Percentiles rank a stretch among this genome's conserved stretches.
Evolutionary conservation across 2,329 filamentous ascomycete species (phyloP).

Genomic region (Exophiala oligosperma): DNA sequence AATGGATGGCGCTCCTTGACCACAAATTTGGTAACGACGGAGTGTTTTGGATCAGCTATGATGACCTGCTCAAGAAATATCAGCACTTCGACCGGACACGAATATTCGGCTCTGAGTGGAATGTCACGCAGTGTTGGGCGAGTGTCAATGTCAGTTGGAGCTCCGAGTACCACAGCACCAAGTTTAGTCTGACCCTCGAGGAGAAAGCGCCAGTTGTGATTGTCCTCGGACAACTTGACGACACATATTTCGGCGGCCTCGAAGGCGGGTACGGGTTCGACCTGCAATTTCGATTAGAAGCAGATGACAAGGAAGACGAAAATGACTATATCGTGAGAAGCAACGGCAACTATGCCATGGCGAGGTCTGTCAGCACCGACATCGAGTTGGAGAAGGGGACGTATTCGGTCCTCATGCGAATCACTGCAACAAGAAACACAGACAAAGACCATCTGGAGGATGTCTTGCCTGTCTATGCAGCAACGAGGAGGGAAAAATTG

Average conservation of each 20-base stretch:
- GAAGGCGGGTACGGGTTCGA: constrained; percentile 58
- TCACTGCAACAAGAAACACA: constrained; percentile 63
- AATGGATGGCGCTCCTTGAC: constrained; percentile 71
- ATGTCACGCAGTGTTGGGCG: constrained; percentile 62
- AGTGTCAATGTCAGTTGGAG: constrained; percentile 61
- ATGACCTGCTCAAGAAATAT: constrained; percentile 59
- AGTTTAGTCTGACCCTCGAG: constrained; percentile 56
- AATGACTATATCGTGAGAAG: constrained; percentile 60
- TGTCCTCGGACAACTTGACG: constrained; percentile 60
- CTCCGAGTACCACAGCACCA: constrained; percentile 59
- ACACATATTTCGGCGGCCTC: constrained; percentile 60
- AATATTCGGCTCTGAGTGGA: constrained; percentile 62
- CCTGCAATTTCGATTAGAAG: constrained; percentile 60
- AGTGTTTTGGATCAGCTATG: constrained; percentile 62
- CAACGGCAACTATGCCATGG: constrained; percentile 61
- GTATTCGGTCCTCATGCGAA: constrained; percentile 74
- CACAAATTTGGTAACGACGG: constrained; percentile 78
- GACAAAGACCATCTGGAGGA: constrained; percentile 51
- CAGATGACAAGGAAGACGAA: constrained; percentile 53
- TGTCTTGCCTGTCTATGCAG: constrained; percentile 65
- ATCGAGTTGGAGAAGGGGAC: constrained; percentile 71
- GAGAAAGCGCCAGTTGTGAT: constrained; percentile 57
- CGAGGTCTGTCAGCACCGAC: constrained; percentile 74
- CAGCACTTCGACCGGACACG: constrained; percentile 62
- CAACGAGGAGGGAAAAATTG: constrained; percentile 69